Conservation (phyloP, 2,329 filamentous ascomycete species). For the Chaetomium sp. region DNA sequence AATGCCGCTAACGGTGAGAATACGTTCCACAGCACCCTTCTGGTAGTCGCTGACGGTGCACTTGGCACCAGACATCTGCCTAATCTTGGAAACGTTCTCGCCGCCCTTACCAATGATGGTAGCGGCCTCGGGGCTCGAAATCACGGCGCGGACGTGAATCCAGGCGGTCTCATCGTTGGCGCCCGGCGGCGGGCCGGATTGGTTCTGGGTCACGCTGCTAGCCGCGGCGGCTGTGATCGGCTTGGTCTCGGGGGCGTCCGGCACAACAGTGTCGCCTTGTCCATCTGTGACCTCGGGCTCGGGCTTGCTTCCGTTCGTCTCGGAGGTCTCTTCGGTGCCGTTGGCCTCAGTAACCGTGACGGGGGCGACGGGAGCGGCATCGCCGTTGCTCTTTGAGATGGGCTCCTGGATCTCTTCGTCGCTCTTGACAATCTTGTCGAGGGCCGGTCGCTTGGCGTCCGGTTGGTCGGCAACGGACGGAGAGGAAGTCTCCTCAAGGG, state of each 20-base stretch:
- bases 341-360: conserved; percentile 40
- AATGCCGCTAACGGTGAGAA: conserved; percentile 91
- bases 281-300: conserved; percentile 48
- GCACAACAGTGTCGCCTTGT: conserved; percentile 63
- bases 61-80: conserved; percentile 90
- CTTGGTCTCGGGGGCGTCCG: conserved; percentile 55
- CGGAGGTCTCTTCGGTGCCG: conserved; percentile 34
- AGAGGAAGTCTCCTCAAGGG: conserved; percentile 93
- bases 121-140: conserved; percentile 93
- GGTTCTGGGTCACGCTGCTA: conserved; percentile 36
- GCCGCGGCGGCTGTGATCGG: conserved; percentile 35
- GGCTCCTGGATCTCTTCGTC: conserved; percentile 49
- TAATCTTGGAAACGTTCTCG: conserved; percentile 96
- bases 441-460: conserved; percentile 90
- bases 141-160: conserved; percentile 96
- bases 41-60: conserved; percentile 99
- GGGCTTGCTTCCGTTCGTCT: conserved; percentile 44
- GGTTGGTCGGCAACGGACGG: conserved; percentile 91
- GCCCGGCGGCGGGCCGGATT: conserved; percentile 41
- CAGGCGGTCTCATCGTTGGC: conserved; percentile 86
- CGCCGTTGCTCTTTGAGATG: conserved; percentile 33
- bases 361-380: conserved; percentile 23
- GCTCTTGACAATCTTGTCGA: conserved; percentile 82
- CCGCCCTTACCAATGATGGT: conserved; percentile 98
- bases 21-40: conserved; percentile 92